Base-by-base conservation (phyloP, 148 eudicot genomes). In the Camellia sinensis region DNA sequence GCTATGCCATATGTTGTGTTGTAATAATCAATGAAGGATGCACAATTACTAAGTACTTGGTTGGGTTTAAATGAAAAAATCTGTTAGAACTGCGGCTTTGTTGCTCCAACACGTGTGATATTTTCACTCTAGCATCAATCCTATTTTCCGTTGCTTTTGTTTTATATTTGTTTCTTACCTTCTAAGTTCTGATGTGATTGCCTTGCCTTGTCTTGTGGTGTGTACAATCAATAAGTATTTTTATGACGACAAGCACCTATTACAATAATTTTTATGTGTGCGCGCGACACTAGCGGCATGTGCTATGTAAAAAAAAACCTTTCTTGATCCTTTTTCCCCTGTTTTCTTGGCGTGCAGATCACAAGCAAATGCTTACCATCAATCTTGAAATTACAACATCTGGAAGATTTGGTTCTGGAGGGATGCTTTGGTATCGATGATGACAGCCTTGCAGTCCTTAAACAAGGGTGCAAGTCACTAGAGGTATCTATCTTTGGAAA, bases 361-460 rank as follows among this genome's bases (percentile, higher is more conserved):
- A 93, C 97, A 19, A 86, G 86, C 69, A 90, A 89, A 83, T 90
- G 97, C 86, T 82, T 95, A 75, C 87, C 90, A 41, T 90, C 89
- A 44, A 87, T 95, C 78, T 77, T 93, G 85, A 89, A 92, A 84
- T 71, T 95, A 81, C 91, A 87, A 82, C 67, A 82, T 84, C 92
- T 95, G 14, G 93, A 95, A 82, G 90, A 90, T 75, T 86, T 95
- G 85, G 86, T 87, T 77, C 86, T 95, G 57, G 97, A 95, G 91
- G 98, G 97, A 43, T 95, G 98, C 79, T 90, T 84, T 82, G 96
- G 94, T 15, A 87, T 95, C 53, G 90, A 92, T 79, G 97, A 92
- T 82, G 91, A 89, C 57, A 89, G 93, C 83, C 91, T 95, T 81
- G 77, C 86, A 57, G 81, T 81, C 43, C 83, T 90, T 67, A 87